Percentiles rank a stretch among this genome's conserved stretches.
phyloP scores from a whole-genome alignment of 1,284 basidiomycete species.

The Lignosus rhinocerotis region DNA sequence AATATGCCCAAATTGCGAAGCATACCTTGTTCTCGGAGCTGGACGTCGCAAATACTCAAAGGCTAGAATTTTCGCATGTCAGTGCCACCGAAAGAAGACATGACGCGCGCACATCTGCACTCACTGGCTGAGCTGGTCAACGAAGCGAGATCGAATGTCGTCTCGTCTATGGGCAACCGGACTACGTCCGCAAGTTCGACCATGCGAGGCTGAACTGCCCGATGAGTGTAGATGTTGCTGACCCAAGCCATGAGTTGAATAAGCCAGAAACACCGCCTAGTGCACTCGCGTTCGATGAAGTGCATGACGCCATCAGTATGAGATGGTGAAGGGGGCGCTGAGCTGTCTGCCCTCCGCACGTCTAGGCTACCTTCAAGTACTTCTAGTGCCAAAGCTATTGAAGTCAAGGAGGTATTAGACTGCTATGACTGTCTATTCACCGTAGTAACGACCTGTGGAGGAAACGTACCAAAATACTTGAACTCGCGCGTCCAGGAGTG shows the following conservation, averaged over 20 bases:
- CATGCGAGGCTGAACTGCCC: conserved; percentile 31
- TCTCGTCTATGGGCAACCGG: conserved; percentile 73
- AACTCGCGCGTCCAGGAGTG: conserved; percentile 39
- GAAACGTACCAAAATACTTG: conserved; percentile 37
- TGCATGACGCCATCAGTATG: conserved; percentile 49
- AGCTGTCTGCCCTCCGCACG: conserved; percentile 59
- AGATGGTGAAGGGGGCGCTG: conserved; percentile 48
- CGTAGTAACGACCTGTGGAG: neutral
- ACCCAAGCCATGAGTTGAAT: conserved; percentile 52
- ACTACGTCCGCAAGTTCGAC: conserved; percentile 50
- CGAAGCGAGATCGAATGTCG: conserved; percentile 69
- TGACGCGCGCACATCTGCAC: conserved; percentile 14
- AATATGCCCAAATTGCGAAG: conserved; percentile 72
- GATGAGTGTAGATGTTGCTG: conserved; percentile 34
- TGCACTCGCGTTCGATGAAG: conserved; percentile 68
- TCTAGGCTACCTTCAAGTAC: conserved; percentile 67
- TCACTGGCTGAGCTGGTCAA: conserved; percentile 63
- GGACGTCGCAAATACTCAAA: conserved; percentile 67
- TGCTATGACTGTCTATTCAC: neutral
- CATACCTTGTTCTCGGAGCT: conserved; percentile 56
- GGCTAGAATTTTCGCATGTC: conserved; percentile 3
- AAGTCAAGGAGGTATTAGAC: neutral
- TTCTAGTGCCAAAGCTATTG: conserved; percentile 59
- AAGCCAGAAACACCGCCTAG: conserved; percentile 77
- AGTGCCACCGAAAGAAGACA: neutral